Percentiles rank a stretch among this genome's conserved stretches.
Evolutionary conservation across 495 filamentous ascomycete species (phyloP).

Genomic region (Achaetomiella virescens): DNA sequence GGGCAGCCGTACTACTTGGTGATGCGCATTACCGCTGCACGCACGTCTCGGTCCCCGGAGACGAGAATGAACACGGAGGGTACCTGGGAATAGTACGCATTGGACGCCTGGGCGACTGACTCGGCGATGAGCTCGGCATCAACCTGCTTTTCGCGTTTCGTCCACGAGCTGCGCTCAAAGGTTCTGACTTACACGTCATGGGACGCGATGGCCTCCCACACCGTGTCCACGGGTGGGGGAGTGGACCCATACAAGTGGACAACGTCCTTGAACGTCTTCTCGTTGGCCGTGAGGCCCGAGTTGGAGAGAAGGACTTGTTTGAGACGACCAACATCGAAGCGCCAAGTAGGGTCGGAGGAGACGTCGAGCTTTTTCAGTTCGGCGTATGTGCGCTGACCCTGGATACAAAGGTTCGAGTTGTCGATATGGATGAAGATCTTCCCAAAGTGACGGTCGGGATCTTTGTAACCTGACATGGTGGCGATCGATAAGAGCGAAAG

Average conservation of each 20-base stretch:
- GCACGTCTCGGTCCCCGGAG: slow-evolving; percentile 11
- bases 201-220: slow-evolving; percentile 6
- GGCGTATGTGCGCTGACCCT: slow-evolving; percentile 8
- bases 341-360: slow-evolving; percentile 8
- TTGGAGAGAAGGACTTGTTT: neutral
- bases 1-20: neutral
- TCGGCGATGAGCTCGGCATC: slow-evolving; percentile 11
- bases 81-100: neutral
- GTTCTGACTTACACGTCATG: slow-evolving; percentile 3
- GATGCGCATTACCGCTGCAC: neutral
- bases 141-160: slow-evolving; percentile 8
- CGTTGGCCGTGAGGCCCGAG: neutral
- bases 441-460: neutral
- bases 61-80: slow-evolving; percentile 7
- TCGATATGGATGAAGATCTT: slow-evolving; percentile 12
- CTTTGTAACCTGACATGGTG: neutral
- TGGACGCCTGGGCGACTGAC: neutral
- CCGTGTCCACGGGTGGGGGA: slow-evolving; percentile 8
- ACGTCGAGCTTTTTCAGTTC: neutral
- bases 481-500: neutral
- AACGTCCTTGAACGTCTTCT: neutral
- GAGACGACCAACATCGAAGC: slow-evolving; percentile 8
- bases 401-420: slow-evolving; percentile 17
- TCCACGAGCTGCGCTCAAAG: slow-evolving; percentile 4
- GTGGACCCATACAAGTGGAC: slow-evolving; percentile 10